Conservation (phyloP, 768 basidiomycete genomes). For the Infundibulicybe gibba region DNA sequence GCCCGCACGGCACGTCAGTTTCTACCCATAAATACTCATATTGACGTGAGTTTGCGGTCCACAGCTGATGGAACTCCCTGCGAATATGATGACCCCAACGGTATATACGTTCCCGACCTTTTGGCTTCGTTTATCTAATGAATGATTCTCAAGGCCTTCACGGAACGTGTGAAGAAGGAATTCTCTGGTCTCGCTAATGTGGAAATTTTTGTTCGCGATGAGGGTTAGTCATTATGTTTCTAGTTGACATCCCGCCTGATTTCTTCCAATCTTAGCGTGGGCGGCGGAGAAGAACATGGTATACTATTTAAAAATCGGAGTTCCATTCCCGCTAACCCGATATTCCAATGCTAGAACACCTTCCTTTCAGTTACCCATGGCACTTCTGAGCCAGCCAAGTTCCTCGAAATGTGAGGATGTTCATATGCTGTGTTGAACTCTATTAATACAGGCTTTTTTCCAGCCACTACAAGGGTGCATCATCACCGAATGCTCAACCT, state of each 20-base stretch:
- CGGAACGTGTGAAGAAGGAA: slow-evolving; percentile 63
- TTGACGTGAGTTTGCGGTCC: not conserved
- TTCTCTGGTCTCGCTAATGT: slow-evolving; percentile 67
- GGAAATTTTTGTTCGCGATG: slow-evolving; percentile 66
- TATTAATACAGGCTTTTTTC: not conserved
- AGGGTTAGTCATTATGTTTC: slow-evolving; percentile 41
- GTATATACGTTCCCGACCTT: slow-evolving; percentile 28
- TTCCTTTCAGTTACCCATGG: slow-evolving; percentile 88
- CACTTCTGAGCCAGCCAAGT: slow-evolving; percentile 78
- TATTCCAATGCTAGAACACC: slow-evolving; percentile 47
- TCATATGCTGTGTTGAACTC: not conserved
- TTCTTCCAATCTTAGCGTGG: slow-evolving; percentile 50
- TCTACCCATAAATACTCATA: not conserved
- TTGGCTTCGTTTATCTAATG: not conserved
- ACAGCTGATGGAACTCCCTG: slow-evolving; percentile 82
- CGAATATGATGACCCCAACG: slow-evolving; percentile 83
- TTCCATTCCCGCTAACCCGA: not conserved
- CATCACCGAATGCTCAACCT: slow-evolving; percentile 50
- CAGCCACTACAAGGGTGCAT: slow-evolving; percentile 81
- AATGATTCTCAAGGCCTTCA: slow-evolving; percentile 46
- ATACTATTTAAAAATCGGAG: not conserved
- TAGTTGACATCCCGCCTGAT: slow-evolving; percentile 2
- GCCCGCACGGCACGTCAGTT: slow-evolving; percentile 59
- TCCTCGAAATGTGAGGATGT: slow-evolving; percentile 71
- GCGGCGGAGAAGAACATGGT: slow-evolving; percentile 85